Evolutionary conservation across 495 filamentous ascomycete genomes (phyloP).

Genomic region (Xylaria curta): DNA sequence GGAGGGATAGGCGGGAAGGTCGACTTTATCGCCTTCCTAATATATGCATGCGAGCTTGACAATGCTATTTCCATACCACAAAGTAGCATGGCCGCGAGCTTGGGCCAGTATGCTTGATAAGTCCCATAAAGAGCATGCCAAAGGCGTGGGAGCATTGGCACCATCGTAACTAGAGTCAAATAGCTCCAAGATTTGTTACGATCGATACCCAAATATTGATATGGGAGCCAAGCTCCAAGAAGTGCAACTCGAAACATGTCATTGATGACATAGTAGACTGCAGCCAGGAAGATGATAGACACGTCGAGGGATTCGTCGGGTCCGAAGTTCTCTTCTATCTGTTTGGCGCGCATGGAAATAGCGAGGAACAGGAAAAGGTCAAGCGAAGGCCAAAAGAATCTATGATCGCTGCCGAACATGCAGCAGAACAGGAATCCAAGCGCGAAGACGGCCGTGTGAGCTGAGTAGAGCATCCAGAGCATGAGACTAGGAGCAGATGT

Average conservation of each 20-base stretch:
- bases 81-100: background rate
- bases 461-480: conserved; percentile 8
- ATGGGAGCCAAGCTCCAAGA: conserved; percentile 20
- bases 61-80: background rate
- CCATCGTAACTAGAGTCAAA: background rate
- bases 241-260: background rate
- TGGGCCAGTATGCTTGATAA: background rate
- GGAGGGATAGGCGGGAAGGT: background rate
- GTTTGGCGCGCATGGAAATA: background rate
- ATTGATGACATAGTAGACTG: background rate
- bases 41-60: background rate
- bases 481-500: background rate
- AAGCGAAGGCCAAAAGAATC: background rate
- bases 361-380: background rate
- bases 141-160: background rate
- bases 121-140: background rate
- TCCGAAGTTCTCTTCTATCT: background rate
- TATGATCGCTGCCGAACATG: background rate
- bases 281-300: background rate
- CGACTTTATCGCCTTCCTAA: background rate
- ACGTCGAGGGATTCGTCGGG: background rate
- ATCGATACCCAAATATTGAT: background rate
- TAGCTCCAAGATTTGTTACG: background rate
- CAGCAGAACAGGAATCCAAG: background rate
- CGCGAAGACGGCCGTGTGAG: background rate